Evolutionary conservation across 2,329 filamentous ascomycete species (phyloP), one percentile per base, ranked within the genome.

Genomic region (Curvularia spicifera): DNA sequence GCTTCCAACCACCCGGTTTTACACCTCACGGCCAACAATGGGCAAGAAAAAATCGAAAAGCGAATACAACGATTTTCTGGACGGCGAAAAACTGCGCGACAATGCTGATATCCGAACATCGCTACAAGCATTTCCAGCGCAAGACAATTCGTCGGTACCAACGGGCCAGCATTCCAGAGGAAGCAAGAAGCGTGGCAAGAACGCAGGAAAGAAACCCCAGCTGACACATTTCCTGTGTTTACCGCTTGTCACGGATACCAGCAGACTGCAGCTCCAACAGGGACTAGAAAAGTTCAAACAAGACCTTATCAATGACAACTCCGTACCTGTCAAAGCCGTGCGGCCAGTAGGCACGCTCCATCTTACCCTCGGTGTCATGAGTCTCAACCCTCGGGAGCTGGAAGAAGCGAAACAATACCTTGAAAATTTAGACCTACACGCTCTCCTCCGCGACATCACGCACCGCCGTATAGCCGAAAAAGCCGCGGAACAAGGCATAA

Each of bases 311-410:
- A 59, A 47, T 10, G 57, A 61, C 9, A 50, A 56, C 2, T 15
- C 80, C 5, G 78, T 94, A 9, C 89, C 90, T 0, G 73, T 80
- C 31, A 84, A 84, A 53, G 91, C 92, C 1, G 79, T 97, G 50
- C 82, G 93, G 28, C 92, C 92, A 0, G 78, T 91, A 0, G 91
- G 91, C 0, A 93, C 92, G 1, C 77, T 97, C 47, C 94, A 98
- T 76, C 80, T 96, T 2, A 97, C 93, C 0, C 82, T 97, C 0
- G 93, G 93, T 0, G 90, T 96, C 1, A 93, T 97, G 90, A 89
- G 85, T 63, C 83, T 97, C 3, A 81, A 79, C 2, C 76, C 80
- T 2, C 80, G 83, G 45, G 75, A 78, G 1, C 61, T 89, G 2
- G 68, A 81, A 0, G 74, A 77, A 29, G 86, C 84, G 0, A 64